phyloP scores from a whole-genome alignment of 106 monocot genomes.

The Xerophyta viscosa region DNA sequence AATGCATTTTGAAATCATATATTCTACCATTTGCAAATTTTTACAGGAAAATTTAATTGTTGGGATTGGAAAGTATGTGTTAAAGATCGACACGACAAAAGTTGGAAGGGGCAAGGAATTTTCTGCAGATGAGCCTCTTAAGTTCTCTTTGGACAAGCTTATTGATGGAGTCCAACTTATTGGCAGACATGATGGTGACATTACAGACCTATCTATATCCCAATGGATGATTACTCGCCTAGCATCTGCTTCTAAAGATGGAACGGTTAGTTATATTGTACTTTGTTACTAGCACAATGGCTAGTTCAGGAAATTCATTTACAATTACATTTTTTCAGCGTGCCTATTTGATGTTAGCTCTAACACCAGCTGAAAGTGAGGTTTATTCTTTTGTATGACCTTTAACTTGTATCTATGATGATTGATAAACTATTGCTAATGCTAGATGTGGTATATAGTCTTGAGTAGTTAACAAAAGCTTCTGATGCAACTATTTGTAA shows the following conservation, averaged over 20 bases:
- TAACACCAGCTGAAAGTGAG: too few relatives aligned
- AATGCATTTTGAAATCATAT: too few relatives aligned
- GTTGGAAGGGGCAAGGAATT: constrained; percentile 72
- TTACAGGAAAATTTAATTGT: constrained; percentile 78
- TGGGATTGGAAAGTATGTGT: constrained; percentile 64
- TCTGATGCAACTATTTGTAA: too few relatives aligned
- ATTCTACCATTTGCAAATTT: constrained; percentile 1
- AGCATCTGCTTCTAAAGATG: constrained; percentile 93
- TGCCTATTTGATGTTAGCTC: too few relatives aligned
- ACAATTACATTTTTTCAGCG: too few relatives aligned
- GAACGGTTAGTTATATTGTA: constrained; percentile 51
- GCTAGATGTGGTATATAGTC: too few relatives aligned
- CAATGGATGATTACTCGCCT: constrained; percentile 99
- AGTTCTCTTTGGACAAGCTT: constrained; percentile 61
- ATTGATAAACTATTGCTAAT: too few relatives aligned
- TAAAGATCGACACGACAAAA: constrained; percentile 89
- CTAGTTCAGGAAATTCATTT: too few relatives aligned
- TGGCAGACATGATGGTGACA: constrained; percentile 89
- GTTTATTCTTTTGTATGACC: too few relatives aligned
- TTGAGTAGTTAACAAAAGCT: too few relatives aligned
- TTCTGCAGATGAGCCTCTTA: constrained; percentile 74
- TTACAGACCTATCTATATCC: constrained; percentile 94
- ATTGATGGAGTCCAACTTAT: constrained; percentile 71
- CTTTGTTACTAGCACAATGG: too few relatives aligned
- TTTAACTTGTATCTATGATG: too few relatives aligned